Evolutionary conservation across 768 basidiomycete species (phyloP), one percentile per base, ranked within the genome.

Genomic region (Termitomyces sp.): DNA sequence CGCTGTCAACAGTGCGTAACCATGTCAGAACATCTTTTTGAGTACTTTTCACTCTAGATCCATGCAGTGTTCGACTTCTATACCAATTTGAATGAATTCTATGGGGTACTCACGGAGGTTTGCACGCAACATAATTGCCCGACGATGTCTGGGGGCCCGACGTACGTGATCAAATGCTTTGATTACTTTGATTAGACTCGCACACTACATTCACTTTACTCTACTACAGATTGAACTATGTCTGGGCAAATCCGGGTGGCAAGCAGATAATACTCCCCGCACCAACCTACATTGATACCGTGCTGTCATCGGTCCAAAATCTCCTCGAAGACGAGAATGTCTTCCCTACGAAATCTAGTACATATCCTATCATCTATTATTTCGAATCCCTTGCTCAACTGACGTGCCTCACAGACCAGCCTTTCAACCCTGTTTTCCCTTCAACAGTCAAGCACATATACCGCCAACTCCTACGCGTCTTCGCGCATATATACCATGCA

Each of bases 261-360:
- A 92, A 93, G 68, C 87, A 89, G 59, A 87, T 95, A 25, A 78
- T 89, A 61, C 79, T 98, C 0, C 87, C 96, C 1, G 96, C 96
- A 14, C 94, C 96, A 6, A 95, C 92, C 1, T 98, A 98, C 72
- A 93, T 98, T 65, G 96, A 98, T 77, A 96, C 92, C 61, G 96
- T 98, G 65, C 94, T 98, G 89, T 93, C 95, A 4, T 95, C 93
- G 79, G 84, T 97, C 27, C 96, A 98, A 71, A 95, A 91, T 68
- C 80, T 96, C 27, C 78, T 98, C 32, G 92, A 98, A 64, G 95
- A 98, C 75, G 95, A 98, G 66, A 87, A 84, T 63, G 85, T 89
- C 54, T 98, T 98, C 78, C 96, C 95, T 5, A 94, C 95, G 10
- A 96, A 97, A 71, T 86, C 90, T n/a, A 92, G 95, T 92, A 66